Conservation (phyloP, 1,139 yeast species). For the Lodderomyces parapsilosis region DNA sequence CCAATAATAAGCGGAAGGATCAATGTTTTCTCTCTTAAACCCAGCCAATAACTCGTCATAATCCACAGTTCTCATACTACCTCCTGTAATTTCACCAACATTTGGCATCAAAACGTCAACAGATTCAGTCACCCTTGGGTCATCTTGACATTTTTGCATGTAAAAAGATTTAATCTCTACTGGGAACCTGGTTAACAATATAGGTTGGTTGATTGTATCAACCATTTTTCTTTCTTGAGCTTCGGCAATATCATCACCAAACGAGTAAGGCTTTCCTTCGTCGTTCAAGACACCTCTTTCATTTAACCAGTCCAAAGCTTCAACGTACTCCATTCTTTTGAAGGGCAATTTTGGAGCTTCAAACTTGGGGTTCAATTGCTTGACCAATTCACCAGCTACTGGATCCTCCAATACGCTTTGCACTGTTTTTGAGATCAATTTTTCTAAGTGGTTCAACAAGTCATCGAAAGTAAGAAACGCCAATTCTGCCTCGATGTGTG, state of each 20-base stretch:
- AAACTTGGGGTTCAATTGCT: conserved; percentile 91
- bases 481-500: conserved; percentile 94
- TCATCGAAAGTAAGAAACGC: conserved; percentile 87
- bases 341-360: conserved; percentile 82
- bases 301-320: conserved; percentile 95
- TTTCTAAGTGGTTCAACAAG: conserved; percentile 80
- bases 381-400: conserved; percentile 81
- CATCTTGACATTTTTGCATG: conserved; percentile 92
- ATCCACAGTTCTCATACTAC: conserved; percentile 93
- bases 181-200: conserved; percentile 90
- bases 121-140: conserved; percentile 92
- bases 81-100: conserved; percentile 98
- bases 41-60: conserved; percentile 84
- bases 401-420: conserved; percentile 85
- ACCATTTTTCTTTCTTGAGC: conserved; percentile 99
- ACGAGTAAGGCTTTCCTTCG: conserved; percentile 87
- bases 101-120: conserved; percentile 98
- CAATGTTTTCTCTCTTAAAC: conserved; percentile 87
- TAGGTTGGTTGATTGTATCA: conserved; percentile 89
- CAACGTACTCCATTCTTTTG: conserved; percentile 84
- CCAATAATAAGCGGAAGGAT: conserved; percentile 86
- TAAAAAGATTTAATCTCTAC: conserved; percentile 95
- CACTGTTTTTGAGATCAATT: conserved; percentile 65
- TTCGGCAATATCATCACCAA: conserved; percentile 99
- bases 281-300: conserved; percentile 93